Conservation (phyloP, 2,329 filamentous ascomycete species). For the Colletotrichum musae region DNA sequence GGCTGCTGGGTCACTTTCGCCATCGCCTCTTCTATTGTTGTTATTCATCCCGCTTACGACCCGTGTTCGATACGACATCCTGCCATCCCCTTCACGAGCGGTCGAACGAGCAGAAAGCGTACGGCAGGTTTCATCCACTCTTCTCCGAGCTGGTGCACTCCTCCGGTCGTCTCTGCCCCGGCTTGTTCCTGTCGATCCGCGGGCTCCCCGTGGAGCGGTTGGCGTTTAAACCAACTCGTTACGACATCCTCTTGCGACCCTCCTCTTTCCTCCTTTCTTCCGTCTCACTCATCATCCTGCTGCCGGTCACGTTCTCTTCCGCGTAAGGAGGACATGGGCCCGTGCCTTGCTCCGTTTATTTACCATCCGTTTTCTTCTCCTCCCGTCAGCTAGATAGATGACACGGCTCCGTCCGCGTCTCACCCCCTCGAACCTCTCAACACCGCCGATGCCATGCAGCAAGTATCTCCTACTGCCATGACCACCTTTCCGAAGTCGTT, state of each 20-base stretch:
- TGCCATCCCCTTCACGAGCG: slow-evolving; percentile 8
- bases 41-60: slow-evolving; percentile 17
- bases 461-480: slow-evolving; percentile 71
- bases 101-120: slow-evolving; percentile 8
- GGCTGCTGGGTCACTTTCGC: slow-evolving; percentile 21
- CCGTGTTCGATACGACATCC: slow-evolving; percentile 34
- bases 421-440: slow-evolving; percentile 18
- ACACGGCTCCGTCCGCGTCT: slow-evolving; percentile 16
- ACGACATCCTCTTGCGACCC: slow-evolving; percentile 30
- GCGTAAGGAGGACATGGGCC: slow-evolving; percentile 35
- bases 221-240: slow-evolving; percentile 37
- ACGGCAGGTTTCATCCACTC: slow-evolving; percentile 36
- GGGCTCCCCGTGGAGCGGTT: slow-evolving; percentile 14
- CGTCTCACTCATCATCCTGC: slow-evolving; percentile 23
- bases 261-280: slow-evolving; percentile 9
- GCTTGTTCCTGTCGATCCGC: slow-evolving; percentile 36
- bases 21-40: slow-evolving; percentile 21
- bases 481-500: slow-evolving; percentile 68
- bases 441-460: slow-evolving; percentile 59
- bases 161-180: slow-evolving; percentile 8
- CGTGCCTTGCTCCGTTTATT: slow-evolving; percentile 31
- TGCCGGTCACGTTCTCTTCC: slow-evolving; percentile 5
- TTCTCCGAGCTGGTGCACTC: slow-evolving; percentile 12
- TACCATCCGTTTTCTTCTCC: slow-evolving; percentile 30
- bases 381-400: slow-evolving; percentile 42